Evolutionary conservation across 2,329 filamentous ascomycete genomes (phyloP).

Genomic region (Plenodomus biglobosus): DNA sequence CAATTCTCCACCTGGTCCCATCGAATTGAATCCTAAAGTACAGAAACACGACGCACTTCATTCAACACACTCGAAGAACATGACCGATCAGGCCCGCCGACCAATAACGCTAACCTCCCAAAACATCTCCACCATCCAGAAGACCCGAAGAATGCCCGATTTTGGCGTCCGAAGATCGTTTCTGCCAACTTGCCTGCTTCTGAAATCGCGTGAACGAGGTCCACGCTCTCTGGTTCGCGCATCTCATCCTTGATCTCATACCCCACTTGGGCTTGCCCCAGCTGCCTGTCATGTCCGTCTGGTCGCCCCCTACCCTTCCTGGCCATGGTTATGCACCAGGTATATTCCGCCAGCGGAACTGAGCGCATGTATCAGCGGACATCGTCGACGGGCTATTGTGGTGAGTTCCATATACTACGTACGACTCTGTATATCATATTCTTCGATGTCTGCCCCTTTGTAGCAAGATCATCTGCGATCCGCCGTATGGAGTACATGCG

Average conservation of each 20-base stretch:
- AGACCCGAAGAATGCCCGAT: conserved; percentile 37
- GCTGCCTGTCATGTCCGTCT: conserved; percentile 14
- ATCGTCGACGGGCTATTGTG: conserved; percentile 12
- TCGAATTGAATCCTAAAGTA: neutral
- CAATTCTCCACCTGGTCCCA: neutral
- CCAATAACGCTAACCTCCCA: conserved; percentile 17
- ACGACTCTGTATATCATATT: conserved; percentile 1
- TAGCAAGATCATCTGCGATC: conserved; percentile 7
- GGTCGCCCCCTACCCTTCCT: conserved; percentile 11
- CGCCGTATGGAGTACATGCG: neutral
- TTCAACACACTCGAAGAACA: neutral
- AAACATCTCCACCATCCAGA: conserved; percentile 16
- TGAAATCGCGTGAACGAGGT: conserved; percentile 17
- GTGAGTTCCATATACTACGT: conserved; percentile 1
- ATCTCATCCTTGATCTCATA: conserved; percentile 11
- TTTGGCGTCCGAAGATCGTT: conserved; percentile 23
- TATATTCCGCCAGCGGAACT: conserved; percentile 12
- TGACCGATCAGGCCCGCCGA: conserved; percentile 16
- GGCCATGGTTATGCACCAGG: conserved; percentile 9
- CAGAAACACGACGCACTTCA: neutral
- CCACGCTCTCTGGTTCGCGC: conserved; percentile 3
- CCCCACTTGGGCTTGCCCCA: conserved; percentile 13
- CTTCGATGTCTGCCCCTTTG: conserved; percentile 3
- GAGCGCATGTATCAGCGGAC: conserved; percentile 8
- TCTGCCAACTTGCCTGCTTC: conserved; percentile 17